phyloP scores from a whole-genome alignment of 2,329 filamentous ascomycete species.

The Hypoxylon sp. region DNA sequence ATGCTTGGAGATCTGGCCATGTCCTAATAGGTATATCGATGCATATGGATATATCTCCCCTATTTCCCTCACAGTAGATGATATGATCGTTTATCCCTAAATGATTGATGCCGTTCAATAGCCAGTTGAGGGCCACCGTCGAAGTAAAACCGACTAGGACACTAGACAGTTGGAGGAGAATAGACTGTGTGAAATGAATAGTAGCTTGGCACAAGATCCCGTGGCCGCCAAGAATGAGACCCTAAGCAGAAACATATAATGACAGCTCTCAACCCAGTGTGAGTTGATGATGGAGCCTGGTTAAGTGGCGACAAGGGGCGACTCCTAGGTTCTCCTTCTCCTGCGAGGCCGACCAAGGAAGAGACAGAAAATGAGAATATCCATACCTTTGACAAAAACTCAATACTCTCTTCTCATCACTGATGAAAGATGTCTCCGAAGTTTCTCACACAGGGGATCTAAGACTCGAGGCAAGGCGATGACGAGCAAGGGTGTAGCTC shows the following conservation, averaged over 20 bases:
- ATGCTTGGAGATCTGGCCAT: background rate
- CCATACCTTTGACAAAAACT: slow-evolving; percentile 20
- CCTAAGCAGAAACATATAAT: background rate
- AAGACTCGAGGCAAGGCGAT: background rate
- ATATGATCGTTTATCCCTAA: background rate
- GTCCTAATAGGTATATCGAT: background rate
- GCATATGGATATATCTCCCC: background rate
- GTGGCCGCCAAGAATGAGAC: background rate
- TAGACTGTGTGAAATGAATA: background rate
- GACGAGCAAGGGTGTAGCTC: slow-evolving; percentile 4
- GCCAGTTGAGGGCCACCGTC: background rate
- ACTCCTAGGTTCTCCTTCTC: background rate
- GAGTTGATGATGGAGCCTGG: background rate
- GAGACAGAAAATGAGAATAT: background rate
- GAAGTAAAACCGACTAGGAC: background rate
- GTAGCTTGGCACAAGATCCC: background rate
- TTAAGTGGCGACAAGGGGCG: background rate
- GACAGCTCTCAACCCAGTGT: background rate
- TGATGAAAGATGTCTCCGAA: background rate
- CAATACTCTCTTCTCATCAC: slow-evolving; percentile 9
- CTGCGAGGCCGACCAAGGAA: background rate
- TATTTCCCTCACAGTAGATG: background rate
- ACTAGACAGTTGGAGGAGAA: background rate
- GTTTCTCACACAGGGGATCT: background rate
- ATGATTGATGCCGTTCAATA: background rate